These are phyloP conservation scores for Malus hybrid DNA, from an alignment of 331 rosid genomes.

Conservation along the genomic window DNA sequence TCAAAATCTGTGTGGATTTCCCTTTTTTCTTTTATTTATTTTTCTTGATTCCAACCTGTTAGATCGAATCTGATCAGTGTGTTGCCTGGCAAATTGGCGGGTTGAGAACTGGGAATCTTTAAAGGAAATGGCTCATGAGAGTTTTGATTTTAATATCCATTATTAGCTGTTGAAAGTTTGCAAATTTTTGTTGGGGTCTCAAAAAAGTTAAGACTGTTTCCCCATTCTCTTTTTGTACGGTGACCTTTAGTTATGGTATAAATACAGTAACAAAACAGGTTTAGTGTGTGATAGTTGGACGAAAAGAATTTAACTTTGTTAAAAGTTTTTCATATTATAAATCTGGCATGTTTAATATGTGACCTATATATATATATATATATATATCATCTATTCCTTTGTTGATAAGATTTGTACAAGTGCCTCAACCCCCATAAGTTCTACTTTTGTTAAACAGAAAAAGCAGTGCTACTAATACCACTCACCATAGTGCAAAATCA, in stretches of 20 bases:
- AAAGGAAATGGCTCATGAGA: constrained; percentile 6
- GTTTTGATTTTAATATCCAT: constrained; percentile 13
- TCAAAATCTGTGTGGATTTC: constrained; percentile 9
- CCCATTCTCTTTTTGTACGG: constrained; percentile 38
- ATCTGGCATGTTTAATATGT: too few relatives aligned
- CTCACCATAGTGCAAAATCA: too few relatives aligned
- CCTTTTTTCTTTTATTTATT: not conserved
- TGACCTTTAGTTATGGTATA: not conserved
- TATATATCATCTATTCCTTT: too few relatives aligned
- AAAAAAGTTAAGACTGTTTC: constrained; percentile 16
- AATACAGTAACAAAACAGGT: too few relatives aligned
- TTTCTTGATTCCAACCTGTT: constrained; percentile 17
- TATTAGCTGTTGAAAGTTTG: constrained; percentile 28
- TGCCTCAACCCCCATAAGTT: too few relatives aligned
- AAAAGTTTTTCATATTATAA: too few relatives aligned
- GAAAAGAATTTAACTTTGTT: too few relatives aligned
- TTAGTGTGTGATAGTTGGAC: too few relatives aligned
- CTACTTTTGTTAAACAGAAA: too few relatives aligned
- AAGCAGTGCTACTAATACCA: too few relatives aligned
- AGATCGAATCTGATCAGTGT: constrained; percentile 37
- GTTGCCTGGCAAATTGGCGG: constrained; percentile 44
- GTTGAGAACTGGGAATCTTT: constrained; percentile 24
- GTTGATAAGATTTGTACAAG: too few relatives aligned
- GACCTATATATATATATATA: too few relatives aligned
- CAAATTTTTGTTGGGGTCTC: constrained; percentile 4